Percentiles rank a stretch among this genome's conserved stretches.
These are phyloP conservation scores for Cryphonectria japonica DNA, from an alignment of 2,329 filamentous ascomycete species.

Conservation along the genomic window DNA sequence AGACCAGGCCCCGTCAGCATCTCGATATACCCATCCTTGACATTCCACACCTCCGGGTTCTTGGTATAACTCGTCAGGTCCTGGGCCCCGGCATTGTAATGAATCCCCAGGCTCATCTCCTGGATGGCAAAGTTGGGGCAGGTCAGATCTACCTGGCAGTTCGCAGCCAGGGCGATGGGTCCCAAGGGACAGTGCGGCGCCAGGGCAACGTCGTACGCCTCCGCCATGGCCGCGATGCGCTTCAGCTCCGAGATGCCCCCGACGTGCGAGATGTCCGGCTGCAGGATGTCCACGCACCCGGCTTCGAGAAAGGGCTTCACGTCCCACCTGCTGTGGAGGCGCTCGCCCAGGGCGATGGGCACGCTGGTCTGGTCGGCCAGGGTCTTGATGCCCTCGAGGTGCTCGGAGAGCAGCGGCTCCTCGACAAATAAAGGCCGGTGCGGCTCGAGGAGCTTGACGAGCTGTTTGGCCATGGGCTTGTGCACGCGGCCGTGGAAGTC, in stretches of 20 bases:
- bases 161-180: conserved; percentile 66
- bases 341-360: conserved; percentile 67
- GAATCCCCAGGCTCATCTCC: conserved; percentile 71
- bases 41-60: conserved; percentile 61
- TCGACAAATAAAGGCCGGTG: conserved; percentile 68
- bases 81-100: conserved; percentile 65
- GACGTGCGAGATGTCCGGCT: conserved; percentile 67
- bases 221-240: conserved; percentile 65
- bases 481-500: conserved; percentile 74
- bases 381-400: conserved; percentile 61
- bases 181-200: conserved; percentile 69
- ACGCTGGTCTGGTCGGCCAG: conserved; percentile 57
- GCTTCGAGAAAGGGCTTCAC: conserved; percentile 66
- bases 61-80: conserved; percentile 64
- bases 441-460: conserved; percentile 65
- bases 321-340: conserved; percentile 68
- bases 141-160: conserved; percentile 60
- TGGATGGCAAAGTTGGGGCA: conserved; percentile 65
- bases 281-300: conserved; percentile 63
- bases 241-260: conserved; percentile 67
- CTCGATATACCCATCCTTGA: conserved; percentile 61
- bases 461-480: conserved; percentile 71
- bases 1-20: conserved; percentile 56
- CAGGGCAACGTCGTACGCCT: conserved; percentile 66
- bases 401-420: conserved; percentile 66